phyloP scores from a whole-genome alignment of 768 basidiomycete genomes.

The Termitomyces sp. region DNA sequence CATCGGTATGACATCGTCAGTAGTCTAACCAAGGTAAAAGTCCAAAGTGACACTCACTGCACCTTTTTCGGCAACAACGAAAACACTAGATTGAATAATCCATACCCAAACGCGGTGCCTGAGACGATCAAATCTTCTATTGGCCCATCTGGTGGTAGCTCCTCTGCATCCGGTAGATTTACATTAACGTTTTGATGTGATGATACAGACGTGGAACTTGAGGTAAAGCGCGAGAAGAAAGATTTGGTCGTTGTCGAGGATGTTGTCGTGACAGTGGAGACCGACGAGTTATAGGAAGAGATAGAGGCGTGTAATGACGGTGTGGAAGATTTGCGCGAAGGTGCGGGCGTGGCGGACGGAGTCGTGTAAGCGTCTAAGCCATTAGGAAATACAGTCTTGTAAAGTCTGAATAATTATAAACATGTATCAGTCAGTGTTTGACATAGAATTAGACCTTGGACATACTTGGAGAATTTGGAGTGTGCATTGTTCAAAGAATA shows the following conservation, averaged over 20 bases:
- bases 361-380: slow-evolving; percentile 45
- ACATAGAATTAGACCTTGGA: slow-evolving; percentile 5
- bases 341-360: slow-evolving; percentile 25
- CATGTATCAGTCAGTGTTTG: neutral
- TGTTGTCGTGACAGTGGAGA: slow-evolving; percentile 11
- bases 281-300: slow-evolving; percentile 11
- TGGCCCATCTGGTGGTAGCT: slow-evolving; percentile 39
- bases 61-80: slow-evolving; percentile 68
- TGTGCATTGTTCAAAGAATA: slow-evolving; percentile 60
- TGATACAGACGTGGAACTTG: slow-evolving; percentile 15
- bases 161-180: neutral
- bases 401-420: slow-evolving; percentile 45
- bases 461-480: slow-evolving; percentile 67
- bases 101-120: slow-evolving; percentile 73
- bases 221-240: slow-evolving; percentile 34
- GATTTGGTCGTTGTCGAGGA: slow-evolving; percentile 11
- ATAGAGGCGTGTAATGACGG: slow-evolving; percentile 15
- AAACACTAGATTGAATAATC: slow-evolving; percentile 77
- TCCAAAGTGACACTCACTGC: slow-evolving; percentile 36
- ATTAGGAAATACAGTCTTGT: slow-evolving; percentile 60
- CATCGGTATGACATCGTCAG: neutral
- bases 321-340: slow-evolving; percentile 27
- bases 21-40: neutral
- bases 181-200: slow-evolving; percentile 9
- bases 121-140: slow-evolving; percentile 70